Evolutionary conservation across 2,329 filamentous ascomycete genomes (phyloP).

Genomic region (Calcarisporium arbuscula): DNA sequence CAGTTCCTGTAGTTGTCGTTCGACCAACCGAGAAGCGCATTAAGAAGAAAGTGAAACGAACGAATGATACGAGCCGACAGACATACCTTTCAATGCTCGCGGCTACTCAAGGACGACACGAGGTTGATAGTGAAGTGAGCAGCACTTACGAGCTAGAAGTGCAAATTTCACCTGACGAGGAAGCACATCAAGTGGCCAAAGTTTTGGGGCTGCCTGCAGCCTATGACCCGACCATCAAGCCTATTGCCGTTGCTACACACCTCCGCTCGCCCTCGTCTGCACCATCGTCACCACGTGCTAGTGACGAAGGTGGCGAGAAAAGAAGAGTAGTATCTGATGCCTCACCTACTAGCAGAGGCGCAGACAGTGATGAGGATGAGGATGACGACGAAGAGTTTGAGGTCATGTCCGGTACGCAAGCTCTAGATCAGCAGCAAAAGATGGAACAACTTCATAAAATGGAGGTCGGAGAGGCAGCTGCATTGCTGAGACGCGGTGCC

Average conservation of each 20-base stretch:
- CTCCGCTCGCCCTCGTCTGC: constrained; percentile 10
- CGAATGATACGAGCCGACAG: constrained; percentile 66
- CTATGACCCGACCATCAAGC: constrained; percentile 60
- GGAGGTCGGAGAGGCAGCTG: constrained; percentile 53
- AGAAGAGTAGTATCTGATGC: constrained; percentile 15
- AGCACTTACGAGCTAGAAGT: constrained; percentile 50
- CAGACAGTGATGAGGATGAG: constrained; percentile 33
- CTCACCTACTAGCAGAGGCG: constrained; percentile 29
- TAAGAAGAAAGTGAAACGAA: constrained; percentile 83
- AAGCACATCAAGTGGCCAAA: constrained; percentile 58
- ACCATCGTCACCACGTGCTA: constrained; percentile 13
- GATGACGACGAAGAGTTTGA: constrained; percentile 38
- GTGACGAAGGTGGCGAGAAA: constrained; percentile 13
- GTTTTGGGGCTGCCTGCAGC: constrained; percentile 55
- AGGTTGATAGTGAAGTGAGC: constrained; percentile 49
- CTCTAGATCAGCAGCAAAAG: constrained; percentile 41
- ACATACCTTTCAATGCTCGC: constrained; percentile 75
- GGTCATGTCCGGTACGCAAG: constrained; percentile 35
- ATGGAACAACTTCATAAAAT: constrained; percentile 49
- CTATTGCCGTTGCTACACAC: too few relatives aligned
- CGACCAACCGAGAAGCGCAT: constrained; percentile 79
- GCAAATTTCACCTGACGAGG: constrained; percentile 51
- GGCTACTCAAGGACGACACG: constrained; percentile 50
- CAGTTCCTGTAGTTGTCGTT: constrained; percentile 88
- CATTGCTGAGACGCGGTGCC: constrained; percentile 36